phyloP scores from a whole-genome alignment of 2,329 filamentous ascomycete genomes.

The Verticillium nubilum region DNA sequence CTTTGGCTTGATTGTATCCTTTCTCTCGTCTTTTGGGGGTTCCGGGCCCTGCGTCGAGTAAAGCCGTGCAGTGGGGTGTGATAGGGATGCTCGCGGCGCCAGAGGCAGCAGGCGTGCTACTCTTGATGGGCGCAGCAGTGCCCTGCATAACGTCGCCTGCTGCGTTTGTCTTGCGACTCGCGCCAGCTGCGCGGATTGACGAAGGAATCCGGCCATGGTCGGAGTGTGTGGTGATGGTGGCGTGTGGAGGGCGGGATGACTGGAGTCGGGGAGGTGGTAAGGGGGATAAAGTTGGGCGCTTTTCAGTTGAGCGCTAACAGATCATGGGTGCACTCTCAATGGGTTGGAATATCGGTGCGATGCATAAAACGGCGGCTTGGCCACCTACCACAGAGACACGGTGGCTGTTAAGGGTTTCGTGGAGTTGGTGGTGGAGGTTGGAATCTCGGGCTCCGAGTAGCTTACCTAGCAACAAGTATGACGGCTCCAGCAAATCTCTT shows the following conservation, averaged over 20 bases:
- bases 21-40: slow-evolving; percentile 29
- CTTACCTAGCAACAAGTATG: background rate
- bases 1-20: background rate
- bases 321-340: background rate
- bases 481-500: slow-evolving; percentile 2
- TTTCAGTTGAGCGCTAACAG: background rate
- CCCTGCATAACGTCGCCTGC: slow-evolving; percentile 43
- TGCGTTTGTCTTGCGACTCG: slow-evolving; percentile 53
- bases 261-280: slow-evolving; percentile 6
- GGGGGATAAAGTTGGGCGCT: background rate
- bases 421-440: background rate
- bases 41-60: slow-evolving; percentile 31
- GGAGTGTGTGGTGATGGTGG: background rate
- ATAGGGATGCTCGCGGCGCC: slow-evolving; percentile 27
- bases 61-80: slow-evolving; percentile 22
- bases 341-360: background rate
- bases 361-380: background rate
- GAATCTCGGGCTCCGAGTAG: background rate
- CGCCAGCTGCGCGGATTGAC: slow-evolving; percentile 61
- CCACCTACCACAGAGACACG: background rate
- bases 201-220: slow-evolving; percentile 62
- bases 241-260: slow-evolving; percentile 8
- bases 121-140: slow-evolving; percentile 25
- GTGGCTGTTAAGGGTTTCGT: background rate
- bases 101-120: slow-evolving; percentile 26